Evolutionary conservation across 106 monocot genomes (phyloP).

Genomic region (Dioscorea zingiberensis): DNA sequence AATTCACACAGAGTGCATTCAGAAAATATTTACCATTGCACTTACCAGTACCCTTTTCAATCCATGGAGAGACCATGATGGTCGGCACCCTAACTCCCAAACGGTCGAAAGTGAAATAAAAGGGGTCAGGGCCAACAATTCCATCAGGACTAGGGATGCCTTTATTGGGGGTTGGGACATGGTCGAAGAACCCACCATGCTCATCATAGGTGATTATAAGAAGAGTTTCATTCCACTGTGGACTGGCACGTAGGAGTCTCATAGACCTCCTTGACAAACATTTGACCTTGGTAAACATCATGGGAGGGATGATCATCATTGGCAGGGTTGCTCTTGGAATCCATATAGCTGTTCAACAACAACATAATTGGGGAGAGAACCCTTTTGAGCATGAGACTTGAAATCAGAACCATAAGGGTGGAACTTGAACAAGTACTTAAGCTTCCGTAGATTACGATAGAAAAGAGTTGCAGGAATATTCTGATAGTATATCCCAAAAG

Average conservation of each 20-base stretch:
- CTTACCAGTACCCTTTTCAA: conserved; percentile 50
- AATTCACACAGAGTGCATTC: too few relatives aligned
- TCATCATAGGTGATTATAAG: conserved; percentile 61
- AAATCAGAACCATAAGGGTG: conserved; percentile 24
- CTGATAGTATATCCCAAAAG: conserved; percentile 73
- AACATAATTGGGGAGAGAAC: conserved; percentile 33
- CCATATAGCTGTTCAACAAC: conserved; percentile 51
- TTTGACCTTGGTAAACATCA: conserved; percentile 39
- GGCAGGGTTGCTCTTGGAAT: conserved; percentile 19
- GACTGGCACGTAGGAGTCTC: conserved; percentile 52
- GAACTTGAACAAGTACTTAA: conserved; percentile 36
- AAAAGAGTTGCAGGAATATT: conserved; percentile 68
- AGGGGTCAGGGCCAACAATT: conserved; percentile 27
- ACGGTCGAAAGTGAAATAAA: conserved; percentile 41
- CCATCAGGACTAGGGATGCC: conserved; percentile 64
- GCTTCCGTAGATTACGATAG: conserved; percentile 82
- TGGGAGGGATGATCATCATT: conserved; percentile 64
- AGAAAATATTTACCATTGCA: neutral
- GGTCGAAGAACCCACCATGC: conserved; percentile 71
- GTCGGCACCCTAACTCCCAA: conserved; percentile 65
- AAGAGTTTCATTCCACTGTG: conserved; percentile 60
- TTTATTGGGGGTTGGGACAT: conserved; percentile 41
- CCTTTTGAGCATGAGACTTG: conserved; percentile 33
- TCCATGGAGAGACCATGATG: conserved; percentile 64
- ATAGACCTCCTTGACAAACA: conserved; percentile 57